Evolutionary conservation across 129 eudicot genomes (phyloP).

Genomic region (Solidago caesia): DNA sequence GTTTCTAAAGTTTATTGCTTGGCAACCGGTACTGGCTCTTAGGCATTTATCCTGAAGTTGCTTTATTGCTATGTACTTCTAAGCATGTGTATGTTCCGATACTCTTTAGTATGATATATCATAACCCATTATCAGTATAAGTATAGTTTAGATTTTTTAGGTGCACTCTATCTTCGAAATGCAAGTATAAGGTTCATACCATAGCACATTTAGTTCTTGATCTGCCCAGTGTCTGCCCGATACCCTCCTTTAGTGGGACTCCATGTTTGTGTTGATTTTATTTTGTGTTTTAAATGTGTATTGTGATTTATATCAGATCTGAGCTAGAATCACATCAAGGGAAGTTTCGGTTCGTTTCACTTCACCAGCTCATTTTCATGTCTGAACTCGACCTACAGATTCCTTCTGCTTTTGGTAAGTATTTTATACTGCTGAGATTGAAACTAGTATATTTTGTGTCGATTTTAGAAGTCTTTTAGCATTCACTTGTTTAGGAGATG

Average conservation of each 20-base stretch:
- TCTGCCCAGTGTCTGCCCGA: not conserved
- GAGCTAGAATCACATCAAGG: slow-evolving; percentile 35
- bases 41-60: not conserved
- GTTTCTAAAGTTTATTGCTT: not conserved
- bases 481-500: not conserved
- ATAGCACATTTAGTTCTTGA: not conserved
- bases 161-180: not conserved
- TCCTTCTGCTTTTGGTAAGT: slow-evolving; percentile 81
- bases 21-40: not conserved
- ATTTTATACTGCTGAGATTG: not conserved
- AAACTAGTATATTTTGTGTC: not conserved
- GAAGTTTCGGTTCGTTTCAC: slow-evolving; percentile 17
- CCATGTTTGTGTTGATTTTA: not conserved
- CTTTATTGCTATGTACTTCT: not conserved
- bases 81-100: not conserved
- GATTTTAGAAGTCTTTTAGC: not conserved
- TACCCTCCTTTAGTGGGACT: not conserved
- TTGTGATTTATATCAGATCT: slow-evolving; percentile 44
- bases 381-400: slow-evolving; percentile 87
- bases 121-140: not conserved
- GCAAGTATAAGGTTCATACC: not conserved
- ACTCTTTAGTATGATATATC: not conserved
- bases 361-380: slow-evolving; percentile 65
- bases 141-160: not conserved
- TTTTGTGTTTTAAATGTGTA: not conserved